A percentile compares a stretch with the other conserved stretches of the same genome.
These are phyloP conservation scores for Chaetomiaceae sp. DNA, from an alignment of 2,329 filamentous ascomycete species.

Conservation along the genomic window DNA sequence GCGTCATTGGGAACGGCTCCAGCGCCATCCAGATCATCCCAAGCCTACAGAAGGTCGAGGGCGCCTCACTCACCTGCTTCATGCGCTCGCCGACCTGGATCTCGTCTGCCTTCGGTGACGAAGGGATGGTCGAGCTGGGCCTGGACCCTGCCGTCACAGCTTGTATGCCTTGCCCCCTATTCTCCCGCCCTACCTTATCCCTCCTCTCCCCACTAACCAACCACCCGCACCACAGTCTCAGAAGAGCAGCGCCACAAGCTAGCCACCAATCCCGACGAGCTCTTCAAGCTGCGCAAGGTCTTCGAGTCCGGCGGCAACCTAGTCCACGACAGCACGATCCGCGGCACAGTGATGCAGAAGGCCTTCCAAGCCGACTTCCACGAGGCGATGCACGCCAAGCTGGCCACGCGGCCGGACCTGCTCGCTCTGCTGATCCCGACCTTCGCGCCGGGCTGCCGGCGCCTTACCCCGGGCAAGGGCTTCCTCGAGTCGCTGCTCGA, in stretches of 20 bases:
- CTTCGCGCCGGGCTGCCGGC: slow-evolving; percentile 40
- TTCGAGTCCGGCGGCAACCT: slow-evolving; percentile 39
- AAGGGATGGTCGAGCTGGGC: slow-evolving; percentile 38
- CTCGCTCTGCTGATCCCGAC: slow-evolving; percentile 37
- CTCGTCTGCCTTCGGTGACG: slow-evolving; percentile 40
- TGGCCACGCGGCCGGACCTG: slow-evolving; percentile 39
- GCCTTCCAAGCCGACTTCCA: slow-evolving; percentile 29
- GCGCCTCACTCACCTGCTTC: slow-evolving; percentile 38
- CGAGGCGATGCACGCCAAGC: slow-evolving; percentile 34
- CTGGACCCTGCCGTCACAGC: slow-evolving; percentile 33
- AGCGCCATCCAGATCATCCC: slow-evolving; percentile 50
- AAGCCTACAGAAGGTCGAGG: slow-evolving; percentile 38
- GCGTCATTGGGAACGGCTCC: slow-evolving; percentile 47
- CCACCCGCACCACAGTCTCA: slow-evolving; percentile 28
- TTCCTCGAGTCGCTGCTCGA: slow-evolving; percentile 40
- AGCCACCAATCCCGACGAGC: slow-evolving; percentile 32
- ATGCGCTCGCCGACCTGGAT: slow-evolving; percentile 47
- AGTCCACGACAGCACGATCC: slow-evolving; percentile 37
- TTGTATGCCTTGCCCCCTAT: slow-evolving; percentile 25
- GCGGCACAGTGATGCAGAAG: slow-evolving; percentile 31
- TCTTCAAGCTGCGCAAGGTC: slow-evolving; percentile 37
- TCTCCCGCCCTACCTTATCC: background rate
- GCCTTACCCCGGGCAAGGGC: slow-evolving; percentile 39
- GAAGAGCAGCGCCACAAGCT: slow-evolving; percentile 35
- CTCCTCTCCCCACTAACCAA: background rate